Base-by-base conservation (phyloP, 345 rosid genomes). In the Excoecaria agallocha region DNA sequence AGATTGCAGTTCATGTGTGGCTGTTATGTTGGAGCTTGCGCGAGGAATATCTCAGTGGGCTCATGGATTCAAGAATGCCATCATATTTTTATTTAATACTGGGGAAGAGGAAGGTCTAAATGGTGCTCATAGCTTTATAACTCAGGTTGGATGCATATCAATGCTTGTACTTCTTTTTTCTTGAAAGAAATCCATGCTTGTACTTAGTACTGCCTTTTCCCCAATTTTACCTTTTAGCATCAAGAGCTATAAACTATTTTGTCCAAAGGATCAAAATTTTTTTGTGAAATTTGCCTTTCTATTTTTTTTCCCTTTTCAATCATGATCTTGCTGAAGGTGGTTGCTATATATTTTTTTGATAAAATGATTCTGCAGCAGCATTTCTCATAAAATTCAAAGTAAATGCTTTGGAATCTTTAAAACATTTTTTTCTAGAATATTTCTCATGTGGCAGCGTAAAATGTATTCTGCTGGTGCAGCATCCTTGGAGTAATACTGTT, bases 41-140 rank as follows among this genome's bases (percentile, higher is more conserved):
- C 91, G 98, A 48, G 96, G 89, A 24, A 79, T 87, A 81, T 95
- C 98, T 64, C 99, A 93, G 77, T 89, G 90, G 88, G 99, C 98
- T 76, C 96, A 95, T 77, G 91, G 98, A 59, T 93, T 95, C 78
- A 95, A 91, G 84, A 89, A 90, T 84, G 85, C 87, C 66, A 82
- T 95, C 69, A 88, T 95, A 82, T 94, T 94, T 80, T 85, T 94
- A 76, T 88, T 92, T 70, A 94, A 94, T 79, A 90, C 92, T 22
- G 98, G 99, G 55, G 98, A 95, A 83, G 97, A 95, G 84, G 98
- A 93, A 78, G 99, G 99, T 82, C 88, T 95, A 72, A 88, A 68
- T 81, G 99, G 99, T 56, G 99, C 99, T 85, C 98, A 93, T 87
- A 93, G 98, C 87, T 95, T 95, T 73, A 83, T 91, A 38, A 95